These are phyloP conservation scores for Tetragonia tetragonoides DNA, from an alignment of 148 eudicot genomes.

Conservation along the genomic window DNA sequence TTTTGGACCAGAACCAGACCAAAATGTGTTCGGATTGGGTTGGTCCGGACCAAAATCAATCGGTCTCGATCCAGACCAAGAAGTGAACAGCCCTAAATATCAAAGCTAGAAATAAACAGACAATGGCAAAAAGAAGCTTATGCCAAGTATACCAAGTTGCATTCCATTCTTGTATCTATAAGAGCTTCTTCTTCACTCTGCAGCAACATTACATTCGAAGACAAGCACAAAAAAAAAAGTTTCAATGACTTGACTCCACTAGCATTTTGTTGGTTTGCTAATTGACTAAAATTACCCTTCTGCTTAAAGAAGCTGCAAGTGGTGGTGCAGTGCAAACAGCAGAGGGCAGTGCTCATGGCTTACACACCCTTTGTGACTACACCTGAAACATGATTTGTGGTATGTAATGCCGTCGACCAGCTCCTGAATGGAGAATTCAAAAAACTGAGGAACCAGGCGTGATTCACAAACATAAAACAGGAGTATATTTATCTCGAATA, in stretches of 20 bases:
- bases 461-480: too few species aligned
- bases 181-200: neutral
- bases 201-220: neutral
- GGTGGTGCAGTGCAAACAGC: conserved; percentile 95
- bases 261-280: conserved; percentile 40
- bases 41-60: too few species aligned
- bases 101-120: too few species aligned
- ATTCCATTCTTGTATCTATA: conserved; percentile 6
- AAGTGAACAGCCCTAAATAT: too few species aligned
- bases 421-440: conserved; percentile 40
- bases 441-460: too few species aligned
- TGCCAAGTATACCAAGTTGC: neutral
- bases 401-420: conserved; percentile 71
- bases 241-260: conserved; percentile 22
- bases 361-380: conserved; percentile 76
- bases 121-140: neutral
- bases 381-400: conserved; percentile 79
- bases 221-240: neutral
- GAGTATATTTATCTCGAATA: too few species aligned
- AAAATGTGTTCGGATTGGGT: too few species aligned
- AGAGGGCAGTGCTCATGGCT: conserved; percentile 53
- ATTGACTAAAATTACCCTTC: conserved; percentile 82
- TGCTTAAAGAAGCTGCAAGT: conserved; percentile 81
- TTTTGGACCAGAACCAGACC: too few species aligned
- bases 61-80: too few species aligned